Percentiles rank a stretch among this genome's conserved stretches.
Evolutionary conservation across 1,284 basidiomycete species (phyloP).

Genomic region (Fomitopsis betulina): DNA sequence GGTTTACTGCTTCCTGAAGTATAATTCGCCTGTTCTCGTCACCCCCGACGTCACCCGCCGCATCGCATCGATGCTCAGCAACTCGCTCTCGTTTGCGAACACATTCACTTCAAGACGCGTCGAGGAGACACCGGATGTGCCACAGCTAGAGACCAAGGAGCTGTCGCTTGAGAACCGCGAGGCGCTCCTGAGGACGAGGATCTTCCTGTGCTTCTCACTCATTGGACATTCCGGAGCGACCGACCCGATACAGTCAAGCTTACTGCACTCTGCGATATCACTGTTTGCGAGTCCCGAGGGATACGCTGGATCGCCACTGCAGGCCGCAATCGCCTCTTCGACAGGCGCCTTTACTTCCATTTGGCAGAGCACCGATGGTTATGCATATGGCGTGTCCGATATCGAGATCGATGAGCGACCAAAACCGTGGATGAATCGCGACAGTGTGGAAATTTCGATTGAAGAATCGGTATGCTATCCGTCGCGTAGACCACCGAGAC

Average conservation of each 20-base stretch:
- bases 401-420: constrained; percentile 45
- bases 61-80: constrained; percentile 82
- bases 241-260: constrained; percentile 73
- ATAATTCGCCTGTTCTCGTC: constrained; percentile 74
- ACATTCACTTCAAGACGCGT: constrained; percentile 48
- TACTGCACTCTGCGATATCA: constrained; percentile 83
- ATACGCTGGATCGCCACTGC: constrained; percentile 78
- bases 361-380: constrained; percentile 88
- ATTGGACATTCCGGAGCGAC: constrained; percentile 79
- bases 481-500: no score
- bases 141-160: constrained; percentile 36
- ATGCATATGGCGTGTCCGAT: constrained; percentile 89
- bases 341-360: constrained; percentile 82
- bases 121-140: constrained; percentile 42
- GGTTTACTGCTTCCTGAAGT: constrained; percentile 82
- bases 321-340: constrained; percentile 89
- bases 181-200: constrained; percentile 76
- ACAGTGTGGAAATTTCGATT: constrained; percentile 72
- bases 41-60: constrained; percentile 90
- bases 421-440: constrained; percentile 68
- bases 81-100: constrained; percentile 88
- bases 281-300: constrained; percentile 85
- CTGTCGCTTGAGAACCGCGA: constrained; percentile 78
- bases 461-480: constrained; percentile 60
- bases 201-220: constrained; percentile 87